Evolutionary conservation across 108 stramenopile genomes (phyloP).

Genomic region (Stephanodiscus minutulus): DNA sequence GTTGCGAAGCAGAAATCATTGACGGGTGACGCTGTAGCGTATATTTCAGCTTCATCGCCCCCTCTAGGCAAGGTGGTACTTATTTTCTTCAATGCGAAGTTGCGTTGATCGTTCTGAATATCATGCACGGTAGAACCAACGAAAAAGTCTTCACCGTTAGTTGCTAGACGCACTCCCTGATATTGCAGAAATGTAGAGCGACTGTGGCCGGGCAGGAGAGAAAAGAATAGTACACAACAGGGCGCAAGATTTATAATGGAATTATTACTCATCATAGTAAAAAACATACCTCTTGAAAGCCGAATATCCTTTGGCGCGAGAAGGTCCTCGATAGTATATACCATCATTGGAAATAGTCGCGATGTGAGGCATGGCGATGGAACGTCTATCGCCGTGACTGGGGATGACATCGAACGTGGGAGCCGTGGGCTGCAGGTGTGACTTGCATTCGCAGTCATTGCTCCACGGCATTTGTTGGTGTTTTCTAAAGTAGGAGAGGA

Average conservation of each 20-base stretch:
- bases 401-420: conserved; percentile 35
- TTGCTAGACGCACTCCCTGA: conserved; percentile 29
- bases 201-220: background rate
- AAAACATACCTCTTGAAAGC: conserved; percentile 7
- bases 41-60: background rate
- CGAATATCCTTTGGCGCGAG: background rate
- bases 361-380: conserved; percentile 11
- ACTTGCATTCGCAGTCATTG: conserved; percentile 33
- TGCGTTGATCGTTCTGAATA: conserved; percentile 1
- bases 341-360: conserved; percentile 20
- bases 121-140: conserved; percentile 15
- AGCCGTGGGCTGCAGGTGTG: conserved; percentile 25
- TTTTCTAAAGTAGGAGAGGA: background rate
- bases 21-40: conserved; percentile 4
- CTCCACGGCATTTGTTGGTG: no score
- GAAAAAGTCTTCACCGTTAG: background rate
- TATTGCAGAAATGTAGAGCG: background rate
- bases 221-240: no score
- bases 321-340: conserved; percentile 15
- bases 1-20: conserved; percentile 35
- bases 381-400: background rate
- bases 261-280: background rate
- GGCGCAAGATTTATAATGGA: background rate
- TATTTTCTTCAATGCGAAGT: conserved; percentile 15
- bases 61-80: background rate